Percentiles rank a stretch among this genome's conserved stretches.
Conservation (phyloP, 768 basidiomycete genomes). For the Terana coerulea region DNA sequence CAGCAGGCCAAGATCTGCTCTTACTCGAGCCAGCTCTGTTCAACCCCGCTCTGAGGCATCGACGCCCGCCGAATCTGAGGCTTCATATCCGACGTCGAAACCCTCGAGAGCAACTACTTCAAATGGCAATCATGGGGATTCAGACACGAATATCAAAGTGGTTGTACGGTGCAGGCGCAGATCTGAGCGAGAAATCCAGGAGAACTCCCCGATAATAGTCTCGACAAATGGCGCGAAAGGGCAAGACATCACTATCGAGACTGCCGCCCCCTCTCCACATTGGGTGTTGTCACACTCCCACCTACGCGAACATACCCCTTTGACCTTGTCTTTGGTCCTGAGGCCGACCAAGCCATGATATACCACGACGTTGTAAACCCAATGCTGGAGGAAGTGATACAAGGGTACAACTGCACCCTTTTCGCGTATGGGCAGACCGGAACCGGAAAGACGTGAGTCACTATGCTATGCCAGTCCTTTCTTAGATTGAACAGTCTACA, state of each 20-base stretch:
- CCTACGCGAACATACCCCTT: constrained; percentile 88
- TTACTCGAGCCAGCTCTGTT: constrained; percentile 40
- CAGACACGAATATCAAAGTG: constrained; percentile 88
- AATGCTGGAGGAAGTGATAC: constrained; percentile 89
- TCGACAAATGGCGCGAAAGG: constrained; percentile 72
- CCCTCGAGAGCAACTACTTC: neutral
- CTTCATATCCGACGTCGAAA: constrained; percentile 8
- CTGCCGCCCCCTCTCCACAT: constrained; percentile 62
- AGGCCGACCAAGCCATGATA: constrained; percentile 91
- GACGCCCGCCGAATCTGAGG: constrained; percentile 25
- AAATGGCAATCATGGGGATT: constrained; percentile 28
- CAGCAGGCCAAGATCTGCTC: constrained; percentile 41
- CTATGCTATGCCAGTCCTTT: neutral
- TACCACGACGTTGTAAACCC: constrained; percentile 93
- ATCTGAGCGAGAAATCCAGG: constrained; percentile 79
- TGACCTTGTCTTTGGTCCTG: constrained; percentile 94
- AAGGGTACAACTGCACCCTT: constrained; percentile 95
- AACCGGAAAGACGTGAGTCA: constrained; percentile 92
- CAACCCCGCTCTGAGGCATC: constrained; percentile 27
- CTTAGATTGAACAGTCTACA: too few species aligned
- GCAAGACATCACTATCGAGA: constrained; percentile 78
- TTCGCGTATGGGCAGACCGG: constrained; percentile 99
- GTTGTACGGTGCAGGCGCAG: constrained; percentile 86
- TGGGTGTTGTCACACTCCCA: constrained; percentile 72
- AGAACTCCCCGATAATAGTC: constrained; percentile 86